Evolutionary conservation across 192 early-diverging fungal species (phyloP), one percentile per base, ranked within the genome.

Genomic region (Pilobolus umbonatus): DNA sequence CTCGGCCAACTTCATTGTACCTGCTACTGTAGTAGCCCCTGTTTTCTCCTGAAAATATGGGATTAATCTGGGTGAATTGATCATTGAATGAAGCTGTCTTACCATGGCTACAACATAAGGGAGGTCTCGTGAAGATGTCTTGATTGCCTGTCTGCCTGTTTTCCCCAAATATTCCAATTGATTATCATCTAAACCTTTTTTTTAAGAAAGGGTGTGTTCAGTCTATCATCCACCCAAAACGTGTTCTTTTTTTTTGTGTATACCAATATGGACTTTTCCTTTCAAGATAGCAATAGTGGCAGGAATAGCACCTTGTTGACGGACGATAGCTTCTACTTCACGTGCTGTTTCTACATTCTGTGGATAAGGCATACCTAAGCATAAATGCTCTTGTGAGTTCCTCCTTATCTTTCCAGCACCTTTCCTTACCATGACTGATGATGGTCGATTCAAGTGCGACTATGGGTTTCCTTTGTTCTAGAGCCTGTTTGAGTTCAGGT

Each of bases 361-460:
- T 21, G 94, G 94, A 72, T 88, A 94, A 8, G 93, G 93, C 91
- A 98, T 93, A 24, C 91, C 77, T 80, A 42, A 17, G 3, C 10
- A 44, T 11, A 32, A 9, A n/a, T n/a, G n/a, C n/a, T n/a, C n/a
- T n/a, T n/a, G n/a, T n/a, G n/a, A n/a, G n/a, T 12, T 19, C 21
- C 36, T 2, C 15, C 9, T 38, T 38, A 38, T 1, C 1, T 12
- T 38, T 15, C 9, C 2, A 15, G 11, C 11, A 36, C 5, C 35
- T 8, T 8, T 36, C 5, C 1, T 31, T 62, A 60, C 86, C 96
- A 71, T 98, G 96, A 61, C 88, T 88, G 62, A 98, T 95, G 58
- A 98, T 96, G 15, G 94, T 96, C 0, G 90, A 92, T 69, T 98
- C 94, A 7, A 97, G 74, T 0, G 94, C 94, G 25, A 97, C 94